Base-by-base conservation (phyloP, 2,329 filamentous ascomycete species). In the Sclerotinia minor region DNA sequence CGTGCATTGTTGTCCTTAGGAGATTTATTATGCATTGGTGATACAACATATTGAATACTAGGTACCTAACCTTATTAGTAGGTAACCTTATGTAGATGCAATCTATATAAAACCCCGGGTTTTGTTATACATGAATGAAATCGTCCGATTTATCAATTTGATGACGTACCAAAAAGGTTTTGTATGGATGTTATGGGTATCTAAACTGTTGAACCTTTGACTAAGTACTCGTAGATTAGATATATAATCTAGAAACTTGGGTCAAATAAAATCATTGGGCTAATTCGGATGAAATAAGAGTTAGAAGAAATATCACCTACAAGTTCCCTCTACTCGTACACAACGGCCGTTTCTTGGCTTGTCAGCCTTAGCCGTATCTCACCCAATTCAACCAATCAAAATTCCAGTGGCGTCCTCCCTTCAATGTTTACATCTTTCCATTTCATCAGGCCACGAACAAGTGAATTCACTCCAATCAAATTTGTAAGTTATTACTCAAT, bases 321-420 rank as follows among this genome's bases (percentile, higher is more conserved):
- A n/a, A n/a, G 13, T 55, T 49, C 7, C 13, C 13, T 19, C 17
- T 45, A n/a, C n/a, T n/a, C n/a, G n/a, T n/a, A 45, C 44, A 41
- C 15, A n/a, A 57, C n/a, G 35, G 35, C n/a, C 32, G 13, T 41
- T 41, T 57, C 54, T 57, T 57, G 54, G 32, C 21, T 24, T 24
- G n/a, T 57, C 54, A 57, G 53, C 53, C 54, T 57, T 41, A 57
- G 24, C 21, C 54, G 35, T 41, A 26, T 60, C 41, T 60, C 21
- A 32, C 1, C 41, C 21, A 19, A 41, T 47, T 13, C 29, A 47
- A 47, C 57, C 57, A 60, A 47, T 49, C 15, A 32, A 32, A 41
- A 32, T 13, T 6, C n/a, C 35, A 47, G 57, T 60, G 57, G 44
- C 26, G 3, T n/a, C 57, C 24, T 26, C 49, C 32, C 13, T 57